Evolutionary conservation across 2,329 filamentous ascomycete species (phyloP).

Genomic region (Paecilomyces sp.): DNA sequence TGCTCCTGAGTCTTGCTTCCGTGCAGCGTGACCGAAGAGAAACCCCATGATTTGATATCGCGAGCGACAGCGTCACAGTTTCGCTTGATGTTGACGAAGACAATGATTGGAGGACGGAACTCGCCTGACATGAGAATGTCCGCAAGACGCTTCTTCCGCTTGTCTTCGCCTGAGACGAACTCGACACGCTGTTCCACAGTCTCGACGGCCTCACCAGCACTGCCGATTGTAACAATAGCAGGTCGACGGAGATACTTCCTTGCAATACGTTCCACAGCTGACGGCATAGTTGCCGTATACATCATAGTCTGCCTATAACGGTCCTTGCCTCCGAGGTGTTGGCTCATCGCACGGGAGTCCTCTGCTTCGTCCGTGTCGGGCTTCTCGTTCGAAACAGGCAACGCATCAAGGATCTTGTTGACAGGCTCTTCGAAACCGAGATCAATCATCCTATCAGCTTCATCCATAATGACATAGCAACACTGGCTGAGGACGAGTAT

Average conservation of each 20-base stretch:
- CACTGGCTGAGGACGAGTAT: constrained; percentile 91
- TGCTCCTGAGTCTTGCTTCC: constrained; percentile 97
- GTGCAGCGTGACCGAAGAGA: constrained; percentile 82
- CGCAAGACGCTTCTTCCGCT: constrained; percentile 89
- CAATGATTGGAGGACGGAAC: constrained; percentile 86
- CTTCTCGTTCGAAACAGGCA: constrained; percentile 90
- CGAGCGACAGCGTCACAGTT: constrained; percentile 94
- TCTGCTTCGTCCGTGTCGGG: constrained; percentile 91
- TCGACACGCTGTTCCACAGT: constrained; percentile 97
- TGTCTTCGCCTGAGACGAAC: constrained; percentile 83
- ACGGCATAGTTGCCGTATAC: constrained; percentile 98
- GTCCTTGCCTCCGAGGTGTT: constrained; percentile 65
- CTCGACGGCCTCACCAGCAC: constrained; percentile 90
- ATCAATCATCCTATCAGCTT: constrained; percentile 98
- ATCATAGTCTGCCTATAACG: constrained; percentile 98
- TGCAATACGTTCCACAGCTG: constrained; percentile 89
- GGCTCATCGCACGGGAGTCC: constrained; percentile 75
- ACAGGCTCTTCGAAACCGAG: constrained; percentile 96
- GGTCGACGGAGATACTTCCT: constrained; percentile 91
- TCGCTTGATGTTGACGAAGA: constrained; percentile 99
- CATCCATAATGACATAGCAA: constrained; percentile 98
- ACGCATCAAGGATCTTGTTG: constrained; percentile 92
- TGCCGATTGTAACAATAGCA: constrained; percentile 90
- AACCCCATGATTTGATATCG: constrained; percentile 92
- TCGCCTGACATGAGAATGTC: constrained; percentile 78